A percentile compares a stretch with the other conserved stretches of the same genome.
Conservation (phyloP, 2,329 filamentous ascomycete genomes). For the Cercospora berteroae region DNA sequence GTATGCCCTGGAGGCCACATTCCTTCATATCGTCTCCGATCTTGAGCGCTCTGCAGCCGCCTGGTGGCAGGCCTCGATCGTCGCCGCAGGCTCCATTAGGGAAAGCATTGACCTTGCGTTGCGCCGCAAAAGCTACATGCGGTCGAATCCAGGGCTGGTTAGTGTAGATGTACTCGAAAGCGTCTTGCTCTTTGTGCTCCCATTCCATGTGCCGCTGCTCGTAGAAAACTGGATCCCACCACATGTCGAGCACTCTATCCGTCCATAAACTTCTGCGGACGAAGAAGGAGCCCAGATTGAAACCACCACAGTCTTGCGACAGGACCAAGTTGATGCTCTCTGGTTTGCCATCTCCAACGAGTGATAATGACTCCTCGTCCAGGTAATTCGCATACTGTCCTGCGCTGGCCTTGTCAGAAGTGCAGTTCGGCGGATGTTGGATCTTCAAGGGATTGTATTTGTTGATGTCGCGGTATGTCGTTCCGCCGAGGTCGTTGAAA, state of each 20-base stretch:
- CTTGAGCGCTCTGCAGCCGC: constrained; percentile 31
- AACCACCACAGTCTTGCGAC: constrained; percentile 90
- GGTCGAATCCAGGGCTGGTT: constrained; percentile 90
- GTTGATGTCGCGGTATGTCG: constrained; percentile 94
- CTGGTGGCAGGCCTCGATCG: constrained; percentile 65
- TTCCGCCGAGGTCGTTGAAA: constrained; percentile 72
- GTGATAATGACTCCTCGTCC: constrained; percentile 69
- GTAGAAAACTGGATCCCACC: constrained; percentile 98
- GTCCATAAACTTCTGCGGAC: constrained; percentile 82
- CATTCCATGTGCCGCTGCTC: constrained; percentile 99
- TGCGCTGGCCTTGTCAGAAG: constrained; percentile 42
- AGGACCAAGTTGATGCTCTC: constrained; percentile 84
- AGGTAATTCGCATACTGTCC: constrained; percentile 58
- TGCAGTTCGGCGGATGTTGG: constrained; percentile 67
- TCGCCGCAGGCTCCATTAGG: constrained; percentile 84
- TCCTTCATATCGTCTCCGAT: constrained; percentile 29
- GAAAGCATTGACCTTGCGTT: constrained; percentile 93
- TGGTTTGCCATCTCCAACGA: constrained; percentile 71
- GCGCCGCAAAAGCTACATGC: constrained; percentile 82
- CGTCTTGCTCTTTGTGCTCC: constrained; percentile 98
- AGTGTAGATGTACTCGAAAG: constrained; percentile 85
- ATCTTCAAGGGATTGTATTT: constrained; percentile 94
- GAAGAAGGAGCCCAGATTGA: constrained; percentile 97
- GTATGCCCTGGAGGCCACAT: constrained; percentile 53
- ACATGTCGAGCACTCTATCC: constrained; percentile 86